These are phyloP conservation scores for Pyrus betulifolia DNA, from an alignment of 306 rosid genomes.

Conservation along the genomic window DNA sequence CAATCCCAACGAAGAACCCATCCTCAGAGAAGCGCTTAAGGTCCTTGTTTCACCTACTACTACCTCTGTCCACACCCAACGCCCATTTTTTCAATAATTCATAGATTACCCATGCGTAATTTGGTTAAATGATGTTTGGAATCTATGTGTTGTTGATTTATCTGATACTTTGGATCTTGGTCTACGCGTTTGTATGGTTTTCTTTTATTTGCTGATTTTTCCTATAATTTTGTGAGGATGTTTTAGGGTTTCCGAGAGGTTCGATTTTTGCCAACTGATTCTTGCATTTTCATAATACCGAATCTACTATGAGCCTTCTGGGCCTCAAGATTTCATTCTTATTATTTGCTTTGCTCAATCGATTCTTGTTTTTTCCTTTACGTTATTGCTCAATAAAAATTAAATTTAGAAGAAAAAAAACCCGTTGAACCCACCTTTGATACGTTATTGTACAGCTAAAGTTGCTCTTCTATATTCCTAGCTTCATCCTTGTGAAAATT, in stretches of 20 bases:
- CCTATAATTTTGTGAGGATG: background rate
- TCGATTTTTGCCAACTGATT: background rate
- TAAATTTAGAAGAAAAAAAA: no score
- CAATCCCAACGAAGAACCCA: constrained; percentile 64
- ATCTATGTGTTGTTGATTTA: background rate
- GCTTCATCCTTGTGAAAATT: background rate
- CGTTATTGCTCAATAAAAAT: no score
- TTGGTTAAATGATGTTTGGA: background rate
- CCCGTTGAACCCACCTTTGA: no score
- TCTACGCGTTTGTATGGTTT: background rate
- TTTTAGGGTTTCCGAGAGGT: background rate
- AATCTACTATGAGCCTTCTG: background rate
- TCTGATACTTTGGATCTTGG: background rate
- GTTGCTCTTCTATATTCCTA: background rate
- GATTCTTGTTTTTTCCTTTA: no score
- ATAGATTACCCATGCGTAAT: background rate
- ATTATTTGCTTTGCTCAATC: no score
- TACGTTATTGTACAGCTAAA: background rate
- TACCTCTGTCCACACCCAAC: background rate
- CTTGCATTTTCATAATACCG: background rate
- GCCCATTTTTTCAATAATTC: background rate
- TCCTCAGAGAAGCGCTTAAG: constrained; percentile 68
- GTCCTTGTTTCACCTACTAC: constrained; percentile 18
- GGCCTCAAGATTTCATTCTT: background rate
- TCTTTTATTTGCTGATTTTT: background rate